These are phyloP conservation scores for Lecanicillium sp. DNA, from an alignment of 2,329 filamentous ascomycete species.

Conservation along the genomic window DNA sequence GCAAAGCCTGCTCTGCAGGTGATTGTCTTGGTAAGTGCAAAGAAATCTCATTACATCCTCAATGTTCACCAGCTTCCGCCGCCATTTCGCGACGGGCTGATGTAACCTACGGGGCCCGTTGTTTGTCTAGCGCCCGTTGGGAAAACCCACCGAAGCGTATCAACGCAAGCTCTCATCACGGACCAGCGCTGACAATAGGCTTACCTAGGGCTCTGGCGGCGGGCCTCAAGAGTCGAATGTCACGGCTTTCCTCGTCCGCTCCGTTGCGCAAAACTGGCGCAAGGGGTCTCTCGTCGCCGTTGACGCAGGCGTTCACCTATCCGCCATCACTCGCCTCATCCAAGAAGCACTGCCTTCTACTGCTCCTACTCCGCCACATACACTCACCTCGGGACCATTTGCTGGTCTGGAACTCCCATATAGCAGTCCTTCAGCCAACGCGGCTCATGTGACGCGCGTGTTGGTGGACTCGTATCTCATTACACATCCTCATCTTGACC, in stretches of 20 bases:
- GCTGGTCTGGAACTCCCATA: constrained; percentile 65
- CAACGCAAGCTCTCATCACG: background rate
- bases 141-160: background rate
- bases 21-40: constrained; percentile 64
- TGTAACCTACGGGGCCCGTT: constrained; percentile 1
- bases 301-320: constrained; percentile 84
- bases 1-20: constrained; percentile 55
- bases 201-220: constrained; percentile 69
- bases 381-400: constrained; percentile 64
- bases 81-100: too few species aligned
- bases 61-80: too few species aligned
- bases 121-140: constrained; percentile 4
- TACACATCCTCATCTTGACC: constrained; percentile 95
- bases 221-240: constrained; percentile 86
- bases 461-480: constrained; percentile 85
- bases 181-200: constrained; percentile 19
- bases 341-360: constrained; percentile 40
- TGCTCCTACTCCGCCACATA: constrained; percentile 35
- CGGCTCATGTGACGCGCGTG: constrained; percentile 66
- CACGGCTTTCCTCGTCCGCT: constrained; percentile 82
- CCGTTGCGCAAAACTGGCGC: constrained; percentile 68
- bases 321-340: constrained; percentile 74
- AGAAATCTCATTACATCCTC: too few species aligned
- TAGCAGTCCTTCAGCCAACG: constrained; percentile 64
- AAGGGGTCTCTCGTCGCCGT: constrained; percentile 82